Base-by-base conservation (phyloP, 768 basidiomycete genomes). In the Lactifluus pinguis region DNA sequence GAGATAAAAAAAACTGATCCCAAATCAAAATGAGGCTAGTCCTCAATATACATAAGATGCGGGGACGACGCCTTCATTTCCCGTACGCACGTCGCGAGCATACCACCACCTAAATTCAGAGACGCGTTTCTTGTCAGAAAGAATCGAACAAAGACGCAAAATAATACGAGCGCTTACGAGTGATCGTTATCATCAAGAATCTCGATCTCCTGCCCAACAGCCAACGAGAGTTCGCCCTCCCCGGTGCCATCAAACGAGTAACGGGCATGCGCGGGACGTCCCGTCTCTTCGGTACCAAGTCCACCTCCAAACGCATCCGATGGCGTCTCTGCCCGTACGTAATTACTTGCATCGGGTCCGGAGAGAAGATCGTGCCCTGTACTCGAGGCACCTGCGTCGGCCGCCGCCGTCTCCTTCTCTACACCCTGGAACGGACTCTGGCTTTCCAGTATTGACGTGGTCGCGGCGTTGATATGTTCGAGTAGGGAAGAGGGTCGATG, bases 381-480 rank as follows among this genome's bases (percentile, higher is more conserved):
- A 17, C 62, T 51, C 65, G 49, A 76, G 4, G 69, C 68, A n/a
- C 60, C 72, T 2, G 63, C 69, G 7, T 63, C 75, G 8, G 70
- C 72, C 6, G 69, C 77, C 59, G 77, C 79, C 61, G 81, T 83
- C 61, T 83, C 83, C 67, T 87, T 85, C 66, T 86, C 84, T 3
- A 75, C 70, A 15, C 65, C 62, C 25, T 68, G 66, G 63, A 75
- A 77, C 4, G 77, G 72, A 55, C 72, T 76, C 14, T 67, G 68
- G 7, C 76, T 73, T 34, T 86, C 89, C 52, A 92, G 71, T 66
- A 93, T 92, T 6, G 92, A 90, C 0, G 83, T 86, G 41, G 92
- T 93, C 3, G 92, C 92, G 0, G 89, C 90, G 65, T 93, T 92
- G 74, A 95, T 92, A 66, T 95, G 91, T 55, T 89, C 90, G 3